Conservation (phyloP, 1,284 basidiomycete species). For the Pascua sp. region DNA sequence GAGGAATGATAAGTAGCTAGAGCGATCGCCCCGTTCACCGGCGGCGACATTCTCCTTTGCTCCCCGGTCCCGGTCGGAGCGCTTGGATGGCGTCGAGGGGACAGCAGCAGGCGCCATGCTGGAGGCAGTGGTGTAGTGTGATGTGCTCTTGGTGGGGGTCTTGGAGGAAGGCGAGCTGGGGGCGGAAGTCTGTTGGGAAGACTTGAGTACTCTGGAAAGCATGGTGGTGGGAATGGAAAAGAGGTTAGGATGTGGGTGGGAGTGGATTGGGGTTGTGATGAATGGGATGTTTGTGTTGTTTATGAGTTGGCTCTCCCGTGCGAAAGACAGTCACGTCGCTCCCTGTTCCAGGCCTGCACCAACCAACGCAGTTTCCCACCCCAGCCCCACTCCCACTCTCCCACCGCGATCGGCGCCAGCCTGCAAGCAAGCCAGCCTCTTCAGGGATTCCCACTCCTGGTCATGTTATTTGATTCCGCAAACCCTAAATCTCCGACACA, state of each 20-base stretch:
- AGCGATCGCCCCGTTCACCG: constrained; percentile 23
- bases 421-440: no score
- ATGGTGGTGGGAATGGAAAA: constrained; percentile 4
- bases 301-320: no score
- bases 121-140: neutral
- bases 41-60: constrained; percentile 33
- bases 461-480: no score
- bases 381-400: no score
- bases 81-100: constrained; percentile 36
- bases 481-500: no score
- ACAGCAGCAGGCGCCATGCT: constrained; percentile 17
- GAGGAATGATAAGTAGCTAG: constrained; percentile 45
- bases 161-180: constrained; percentile 11
- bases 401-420: no score
- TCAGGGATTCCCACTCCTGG: no score
- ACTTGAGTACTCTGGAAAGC: constrained; percentile 14
- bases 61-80: constrained; percentile 11
- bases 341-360: no score
- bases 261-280: constrained; percentile 1
- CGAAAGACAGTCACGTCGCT: no score
- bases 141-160: neutral
- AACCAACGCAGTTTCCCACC: no score
- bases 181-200: constrained; percentile 15
- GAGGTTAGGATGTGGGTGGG: neutral
- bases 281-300: constrained; percentile 9